A percentile compares a stretch with the other conserved stretches of the same genome.
Conservation (phyloP, 2,329 filamentous ascomycete species). For the Penicillium sp. region DNA sequence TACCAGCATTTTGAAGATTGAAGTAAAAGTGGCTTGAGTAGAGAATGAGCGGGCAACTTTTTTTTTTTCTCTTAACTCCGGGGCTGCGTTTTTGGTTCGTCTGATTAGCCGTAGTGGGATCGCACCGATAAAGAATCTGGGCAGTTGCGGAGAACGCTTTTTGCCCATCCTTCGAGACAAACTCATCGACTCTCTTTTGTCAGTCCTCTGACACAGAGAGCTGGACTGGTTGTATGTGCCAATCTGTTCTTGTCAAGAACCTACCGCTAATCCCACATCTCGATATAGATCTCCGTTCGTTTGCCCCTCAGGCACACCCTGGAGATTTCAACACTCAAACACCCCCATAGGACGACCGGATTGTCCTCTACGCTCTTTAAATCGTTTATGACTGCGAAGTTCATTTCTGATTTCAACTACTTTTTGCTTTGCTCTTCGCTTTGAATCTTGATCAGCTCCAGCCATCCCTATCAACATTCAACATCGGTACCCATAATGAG, state of each 20-base stretch:
- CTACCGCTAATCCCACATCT: constrained; percentile 6
- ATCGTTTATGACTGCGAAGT: constrained; percentile 11
- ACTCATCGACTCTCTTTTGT: constrained; percentile 26
- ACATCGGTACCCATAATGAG: constrained; percentile 79
- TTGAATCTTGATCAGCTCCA: constrained; percentile 9
- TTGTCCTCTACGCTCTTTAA: constrained; percentile 32
- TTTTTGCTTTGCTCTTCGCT: constrained; percentile 7
- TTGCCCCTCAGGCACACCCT: constrained; percentile 36
- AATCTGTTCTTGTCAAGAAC: background rate
- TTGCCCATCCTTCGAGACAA: constrained; percentile 16
- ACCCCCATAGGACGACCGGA: constrained; percentile 24
- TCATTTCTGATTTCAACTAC: background rate
- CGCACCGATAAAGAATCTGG: constrained; percentile 30
- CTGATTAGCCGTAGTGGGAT: constrained; percentile 35
- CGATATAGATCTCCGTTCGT: constrained; percentile 24
- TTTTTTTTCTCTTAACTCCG: constrained; percentile 38
- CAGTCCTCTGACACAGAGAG: constrained; percentile 26
- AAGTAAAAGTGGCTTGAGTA: constrained; percentile 9
- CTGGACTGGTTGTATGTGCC: constrained; percentile 23
- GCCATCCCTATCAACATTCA: constrained; percentile 53
- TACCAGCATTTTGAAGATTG: constrained; percentile 34
- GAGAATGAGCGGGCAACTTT: constrained; percentile 35
- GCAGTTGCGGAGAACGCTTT: constrained; percentile 27
- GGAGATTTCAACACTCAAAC: constrained; percentile 12
- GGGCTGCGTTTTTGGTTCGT: constrained; percentile 31